phyloP scores from a whole-genome alignment of 2,329 filamentous ascomycete species.

The Trichoderma afroharzianum region DNA sequence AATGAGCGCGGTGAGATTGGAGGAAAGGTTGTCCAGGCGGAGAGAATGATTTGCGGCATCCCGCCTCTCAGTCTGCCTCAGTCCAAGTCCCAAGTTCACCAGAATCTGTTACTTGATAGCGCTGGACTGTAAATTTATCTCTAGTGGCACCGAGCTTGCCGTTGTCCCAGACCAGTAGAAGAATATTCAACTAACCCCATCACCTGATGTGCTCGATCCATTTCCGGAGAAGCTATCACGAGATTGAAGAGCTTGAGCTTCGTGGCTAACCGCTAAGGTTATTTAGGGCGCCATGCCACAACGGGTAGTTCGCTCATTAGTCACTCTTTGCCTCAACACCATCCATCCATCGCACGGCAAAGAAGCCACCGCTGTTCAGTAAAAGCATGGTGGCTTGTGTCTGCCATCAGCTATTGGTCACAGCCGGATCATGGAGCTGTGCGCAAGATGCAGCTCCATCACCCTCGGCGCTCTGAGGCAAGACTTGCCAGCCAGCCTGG shows the following conservation, averaged over 20 bases:
- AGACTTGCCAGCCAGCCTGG: neutral
- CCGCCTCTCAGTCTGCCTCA: neutral
- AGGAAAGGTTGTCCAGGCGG: neutral
- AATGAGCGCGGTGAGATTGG: neutral
- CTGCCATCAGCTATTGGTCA: neutral
- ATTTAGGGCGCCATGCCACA: conserved; percentile 12
- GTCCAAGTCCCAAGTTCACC: neutral
- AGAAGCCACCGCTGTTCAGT: neutral
- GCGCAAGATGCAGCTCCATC: conserved; percentile 4
- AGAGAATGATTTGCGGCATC: neutral
- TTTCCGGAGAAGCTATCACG: neutral
- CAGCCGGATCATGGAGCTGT: conserved; percentile 7
- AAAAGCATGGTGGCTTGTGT: conserved; percentile 11
- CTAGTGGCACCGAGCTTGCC: neutral
- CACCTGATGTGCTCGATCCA: neutral
- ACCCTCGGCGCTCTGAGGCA: neutral
- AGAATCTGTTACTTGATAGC: neutral
- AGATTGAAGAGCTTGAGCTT: neutral
- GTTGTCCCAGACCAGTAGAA: neutral
- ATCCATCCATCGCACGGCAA: neutral
- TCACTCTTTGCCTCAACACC: neutral
- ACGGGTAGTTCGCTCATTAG: neutral
- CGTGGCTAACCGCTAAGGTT: conserved; percentile 4
- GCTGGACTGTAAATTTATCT: neutral
- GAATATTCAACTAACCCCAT: neutral